These are phyloP conservation scores for Geotrichum bryndzae DNA, from an alignment of 1,139 yeast genomes.

Conservation along the genomic window DNA sequence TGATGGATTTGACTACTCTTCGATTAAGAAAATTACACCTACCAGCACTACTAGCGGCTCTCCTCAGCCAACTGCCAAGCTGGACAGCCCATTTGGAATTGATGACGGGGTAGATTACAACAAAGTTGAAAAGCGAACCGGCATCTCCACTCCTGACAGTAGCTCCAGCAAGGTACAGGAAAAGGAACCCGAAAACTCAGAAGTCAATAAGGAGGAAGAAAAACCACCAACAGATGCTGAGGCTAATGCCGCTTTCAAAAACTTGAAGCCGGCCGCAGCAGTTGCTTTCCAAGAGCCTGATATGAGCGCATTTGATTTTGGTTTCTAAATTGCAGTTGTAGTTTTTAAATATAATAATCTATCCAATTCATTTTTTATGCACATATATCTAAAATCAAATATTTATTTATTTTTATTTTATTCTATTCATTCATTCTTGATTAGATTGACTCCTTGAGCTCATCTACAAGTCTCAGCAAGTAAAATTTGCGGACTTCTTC, in stretches of 20 bases:
- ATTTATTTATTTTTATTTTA: neutral
- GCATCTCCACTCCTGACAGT: neutral
- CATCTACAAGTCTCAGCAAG: constrained; percentile 29
- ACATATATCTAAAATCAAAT: neutral
- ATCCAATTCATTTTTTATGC: neutral
- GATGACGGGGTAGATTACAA: constrained; percentile 10
- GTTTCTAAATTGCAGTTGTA: constrained; percentile 24
- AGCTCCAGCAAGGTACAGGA: neutral
- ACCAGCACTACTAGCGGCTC: neutral
- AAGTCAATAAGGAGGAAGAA: constrained; percentile 3
- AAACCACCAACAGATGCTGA: constrained; percentile 5
- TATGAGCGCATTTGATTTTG: constrained; percentile 71
- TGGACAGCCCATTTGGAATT: constrained; percentile 1
- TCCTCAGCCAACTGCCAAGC: neutral
- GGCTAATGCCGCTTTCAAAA: constrained; percentile 7
- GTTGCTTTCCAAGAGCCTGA: constrained; percentile 68
- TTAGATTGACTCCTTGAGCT: constrained; percentile 21
- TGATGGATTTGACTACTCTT: constrained; percentile 14
- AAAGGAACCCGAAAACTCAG: neutral
- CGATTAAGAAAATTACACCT: constrained; percentile 8
- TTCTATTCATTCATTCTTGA: neutral
- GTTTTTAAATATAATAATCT: neutral
- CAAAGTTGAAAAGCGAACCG: neutral
- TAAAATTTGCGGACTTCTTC: constrained; percentile 28
- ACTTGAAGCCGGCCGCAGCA: constrained; percentile 44